These are phyloP conservation scores for Omphalotus guepiniiformis DNA, from an alignment of 768 basidiomycete genomes.

Conservation along the genomic window DNA sequence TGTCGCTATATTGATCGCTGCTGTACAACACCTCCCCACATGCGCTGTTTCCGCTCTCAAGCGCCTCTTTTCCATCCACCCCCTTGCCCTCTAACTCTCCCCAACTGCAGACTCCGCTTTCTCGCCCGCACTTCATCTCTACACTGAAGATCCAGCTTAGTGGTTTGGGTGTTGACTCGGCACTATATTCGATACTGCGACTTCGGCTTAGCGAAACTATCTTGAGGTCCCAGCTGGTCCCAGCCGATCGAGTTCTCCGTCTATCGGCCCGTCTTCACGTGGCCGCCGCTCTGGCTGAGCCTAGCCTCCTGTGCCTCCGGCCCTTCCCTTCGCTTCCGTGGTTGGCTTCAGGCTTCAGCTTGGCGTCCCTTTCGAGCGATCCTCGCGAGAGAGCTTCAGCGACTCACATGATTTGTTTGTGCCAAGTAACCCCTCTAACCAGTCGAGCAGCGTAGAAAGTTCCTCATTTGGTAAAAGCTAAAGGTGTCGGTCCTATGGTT, in stretches of 20 bases:
- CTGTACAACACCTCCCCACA: slow-evolving; percentile 9
- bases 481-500: too few species aligned
- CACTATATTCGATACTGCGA: too few species aligned
- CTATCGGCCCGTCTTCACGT: slow-evolving; percentile 29
- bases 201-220: slow-evolving; percentile 35
- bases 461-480: too few species aligned
- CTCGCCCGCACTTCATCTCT: slow-evolving; percentile 27
- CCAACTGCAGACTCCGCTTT: slow-evolving; percentile 26
- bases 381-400: too few species aligned
- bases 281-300: slow-evolving; percentile 9
- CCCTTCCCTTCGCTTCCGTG: slow-evolving; percentile 4
- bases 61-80: slow-evolving; percentile 12
- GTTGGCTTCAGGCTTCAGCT: too few species aligned
- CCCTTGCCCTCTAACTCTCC: slow-evolving; percentile 12
- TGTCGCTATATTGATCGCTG: slow-evolving; percentile 19
- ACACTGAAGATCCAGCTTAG: slow-evolving; percentile 31
- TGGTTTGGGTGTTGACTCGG: slow-evolving; percentile 33
- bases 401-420: too few species aligned
- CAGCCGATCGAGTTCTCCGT: slow-evolving; percentile 19
- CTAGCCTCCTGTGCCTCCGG: too few species aligned
- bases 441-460: too few species aligned
- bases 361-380: too few species aligned
- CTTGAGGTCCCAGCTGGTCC: slow-evolving; percentile 21
- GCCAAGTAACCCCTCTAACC: too few species aligned
- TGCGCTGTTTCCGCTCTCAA: background rate